phyloP scores from a whole-genome alignment of 768 basidiomycete genomes.

The Lentinula sp. region DNA sequence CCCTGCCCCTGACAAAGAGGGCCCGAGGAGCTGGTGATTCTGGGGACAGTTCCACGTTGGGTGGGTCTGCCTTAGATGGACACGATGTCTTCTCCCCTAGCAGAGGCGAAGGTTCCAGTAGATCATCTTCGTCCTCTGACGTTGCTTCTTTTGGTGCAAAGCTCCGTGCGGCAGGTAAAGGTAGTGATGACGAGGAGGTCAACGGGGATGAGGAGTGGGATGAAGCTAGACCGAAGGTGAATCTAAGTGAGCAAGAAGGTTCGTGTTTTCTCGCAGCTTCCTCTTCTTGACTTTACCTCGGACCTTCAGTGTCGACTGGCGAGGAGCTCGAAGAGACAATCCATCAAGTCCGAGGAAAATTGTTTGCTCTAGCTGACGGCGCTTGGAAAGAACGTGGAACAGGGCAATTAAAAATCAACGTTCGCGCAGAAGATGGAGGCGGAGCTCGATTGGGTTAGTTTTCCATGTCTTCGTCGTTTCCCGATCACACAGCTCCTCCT shows the following conservation, averaged over 20 bases:
- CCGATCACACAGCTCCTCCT: not conserved
- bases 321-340: slow-evolving; percentile 80
- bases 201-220: slow-evolving; percentile 38
- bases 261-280: not conserved
- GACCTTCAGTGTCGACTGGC: slow-evolving; percentile 56
- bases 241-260: slow-evolving; percentile 68
- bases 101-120: slow-evolving; percentile 42
- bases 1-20: slow-evolving; percentile 47
- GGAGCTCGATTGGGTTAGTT: slow-evolving; percentile 63
- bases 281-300: not conserved
- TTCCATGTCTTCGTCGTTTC: slow-evolving; percentile 7
- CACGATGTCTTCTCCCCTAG: slow-evolving; percentile 16
- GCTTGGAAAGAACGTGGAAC: slow-evolving; percentile 78
- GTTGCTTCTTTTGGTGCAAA: slow-evolving; percentile 54
- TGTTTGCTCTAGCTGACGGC: slow-evolving; percentile 54
- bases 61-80: not conserved
- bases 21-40: slow-evolving; percentile 38
- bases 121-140: slow-evolving; percentile 26
- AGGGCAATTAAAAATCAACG: slow-evolving; percentile 66
- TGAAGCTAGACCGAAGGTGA: slow-evolving; percentile 27
- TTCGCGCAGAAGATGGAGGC: slow-evolving; percentile 53
- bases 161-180: slow-evolving; percentile 41
- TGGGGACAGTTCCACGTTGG: not conserved
- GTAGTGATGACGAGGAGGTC: slow-evolving; percentile 51
- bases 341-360: slow-evolving; percentile 72